Base-by-base conservation (phyloP, 2,329 filamentous ascomycete species). In the Penicillium sp. region DNA sequence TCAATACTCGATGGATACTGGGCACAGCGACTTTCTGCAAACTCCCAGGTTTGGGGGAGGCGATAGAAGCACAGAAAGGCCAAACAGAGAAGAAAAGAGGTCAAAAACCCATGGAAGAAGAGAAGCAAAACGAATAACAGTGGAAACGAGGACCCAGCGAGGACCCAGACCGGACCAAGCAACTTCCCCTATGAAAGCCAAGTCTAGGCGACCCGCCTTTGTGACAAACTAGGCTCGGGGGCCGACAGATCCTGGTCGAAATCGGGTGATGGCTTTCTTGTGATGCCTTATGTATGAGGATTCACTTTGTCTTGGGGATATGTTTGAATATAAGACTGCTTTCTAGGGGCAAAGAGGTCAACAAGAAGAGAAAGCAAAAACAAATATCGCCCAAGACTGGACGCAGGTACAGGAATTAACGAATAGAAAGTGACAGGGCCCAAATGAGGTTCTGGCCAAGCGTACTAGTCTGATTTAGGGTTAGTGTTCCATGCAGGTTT, bases 111-210 rank as follows among this genome's bases (percentile, higher is more conserved):
- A 39, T 29, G 37, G 43, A 37, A 34, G 13, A 25, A 28, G 31
- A 43, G 42, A 52, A 54, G 28, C 36, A 49, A 58, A 56, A 56
- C 37, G 44, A 44, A 52, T 51, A 41, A 45, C 29, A 41, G 54
- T 54, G 54, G 41, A 58, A 40, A 50, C 13, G 29, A 33, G 46
- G 55, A 54, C 44, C 56, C 52, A 60, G 54, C 13, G 29, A 33
- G 46, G 55, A 54, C 44, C 56, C 52, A 60, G 54, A 52, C 46
- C 39, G 52, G 43, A 52, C 54, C 49, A 53, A 49, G 47, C 46
- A 41, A 46, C n/a, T n/a, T 55, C 58, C 54, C 58, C 55, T 58
- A 61, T 55, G 49, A 48, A 60, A 52, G 54, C 49, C 49, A 55
- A 56, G 55, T 52, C 56, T 39, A 56, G 46, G 52, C 53, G 58